These are phyloP conservation scores for Friedmanniomyces endolithicus DNA, from an alignment of 495 filamentous ascomycete species.

Conservation along the genomic window DNA sequence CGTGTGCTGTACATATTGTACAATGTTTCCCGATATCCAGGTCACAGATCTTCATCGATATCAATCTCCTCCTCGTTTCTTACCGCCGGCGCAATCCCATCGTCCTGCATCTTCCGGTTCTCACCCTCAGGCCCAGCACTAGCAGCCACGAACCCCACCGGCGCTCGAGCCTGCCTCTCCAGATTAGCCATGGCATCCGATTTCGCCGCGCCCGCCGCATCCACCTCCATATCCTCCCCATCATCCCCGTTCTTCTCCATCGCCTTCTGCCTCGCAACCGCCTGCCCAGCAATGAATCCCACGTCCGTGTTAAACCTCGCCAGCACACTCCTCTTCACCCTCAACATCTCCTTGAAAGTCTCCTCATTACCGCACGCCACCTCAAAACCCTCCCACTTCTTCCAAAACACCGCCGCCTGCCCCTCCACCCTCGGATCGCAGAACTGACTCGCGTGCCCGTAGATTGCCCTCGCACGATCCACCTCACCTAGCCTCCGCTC, in stretches of 20 bases:
- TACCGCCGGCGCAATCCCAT: slow-evolving; percentile 1
- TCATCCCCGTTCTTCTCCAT: slow-evolving; percentile 30
- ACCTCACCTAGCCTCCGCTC: slow-evolving; percentile 93
- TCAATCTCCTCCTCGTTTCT: slow-evolving; percentile 18
- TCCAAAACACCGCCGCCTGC: slow-evolving; percentile 62
- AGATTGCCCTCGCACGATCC: slow-evolving; percentile 88
- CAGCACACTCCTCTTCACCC: slow-evolving; percentile 93
- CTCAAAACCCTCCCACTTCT: slow-evolving; percentile 94
- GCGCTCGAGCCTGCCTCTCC: slow-evolving; percentile 78
- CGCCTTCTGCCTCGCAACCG: slow-evolving; percentile 67
- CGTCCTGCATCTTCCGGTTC: slow-evolving; percentile 3
- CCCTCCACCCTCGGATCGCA: slow-evolving; percentile 78
- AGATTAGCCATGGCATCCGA: slow-evolving; percentile 85
- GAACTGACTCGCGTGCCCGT: slow-evolving; percentile 92
- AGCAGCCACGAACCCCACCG: slow-evolving; percentile 82
- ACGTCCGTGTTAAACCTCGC: slow-evolving; percentile 90
- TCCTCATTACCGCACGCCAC: slow-evolving; percentile 97
- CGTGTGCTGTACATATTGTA: not conserved
- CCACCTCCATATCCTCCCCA: slow-evolving; percentile 24
- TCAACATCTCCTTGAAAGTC: slow-evolving; percentile 98
- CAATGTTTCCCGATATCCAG: not conserved
- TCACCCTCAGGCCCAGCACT: slow-evolving; percentile 58
- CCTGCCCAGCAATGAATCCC: slow-evolving; percentile 95
- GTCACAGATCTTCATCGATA: slow-evolving; percentile 17
- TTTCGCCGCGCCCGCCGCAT: slow-evolving; percentile 36